phyloP scores from a whole-genome alignment of 306 rosid species.

The Rubus parviflorus region DNA sequence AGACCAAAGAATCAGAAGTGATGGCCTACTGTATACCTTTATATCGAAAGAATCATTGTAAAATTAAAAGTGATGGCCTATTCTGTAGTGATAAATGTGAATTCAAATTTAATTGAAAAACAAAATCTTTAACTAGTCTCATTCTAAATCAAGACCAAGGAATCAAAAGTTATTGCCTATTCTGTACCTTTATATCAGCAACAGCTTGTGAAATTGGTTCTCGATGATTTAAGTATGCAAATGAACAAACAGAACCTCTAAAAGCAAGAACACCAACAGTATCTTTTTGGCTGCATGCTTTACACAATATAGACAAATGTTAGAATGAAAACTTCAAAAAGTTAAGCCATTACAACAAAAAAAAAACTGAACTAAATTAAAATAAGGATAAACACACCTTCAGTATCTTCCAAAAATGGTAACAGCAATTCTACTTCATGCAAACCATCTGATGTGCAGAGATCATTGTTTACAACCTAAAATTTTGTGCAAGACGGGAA shows the following conservation, averaged over 20 bases:
- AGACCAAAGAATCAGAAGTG: conserved; percentile 13
- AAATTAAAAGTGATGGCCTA: neutral
- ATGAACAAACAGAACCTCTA: conserved; percentile 76
- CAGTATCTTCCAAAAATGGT: conserved; percentile 53
- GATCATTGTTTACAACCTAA: conserved; percentile 62
- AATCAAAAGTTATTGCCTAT: conserved; percentile 2
- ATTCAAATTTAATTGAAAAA: neutral
- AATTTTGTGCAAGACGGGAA: conserved; percentile 20
- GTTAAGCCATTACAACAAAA: conserved; percentile 12
- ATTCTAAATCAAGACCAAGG: neutral
- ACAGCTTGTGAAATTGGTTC: conserved; percentile 79
- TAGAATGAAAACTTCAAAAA: conserved; percentile 19
- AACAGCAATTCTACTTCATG: conserved; percentile 80
- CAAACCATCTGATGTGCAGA: conserved; percentile 50
- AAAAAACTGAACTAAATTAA: neutral
- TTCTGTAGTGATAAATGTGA: conserved; percentile 21
- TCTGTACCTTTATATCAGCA: conserved; percentile 69
- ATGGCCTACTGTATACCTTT: neutral
- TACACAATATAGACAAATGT: conserved; percentile 35
- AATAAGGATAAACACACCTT: conserved; percentile 44
- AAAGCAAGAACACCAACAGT: conserved; percentile 64
- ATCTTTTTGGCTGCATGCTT: conserved; percentile 71
- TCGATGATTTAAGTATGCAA: conserved; percentile 71
- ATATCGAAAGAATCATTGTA: neutral
- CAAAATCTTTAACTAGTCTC: neutral